Evolutionary conservation across 2,329 filamentous ascomycete genomes (phyloP).

Genomic region (Claviceps arundinis): DNA sequence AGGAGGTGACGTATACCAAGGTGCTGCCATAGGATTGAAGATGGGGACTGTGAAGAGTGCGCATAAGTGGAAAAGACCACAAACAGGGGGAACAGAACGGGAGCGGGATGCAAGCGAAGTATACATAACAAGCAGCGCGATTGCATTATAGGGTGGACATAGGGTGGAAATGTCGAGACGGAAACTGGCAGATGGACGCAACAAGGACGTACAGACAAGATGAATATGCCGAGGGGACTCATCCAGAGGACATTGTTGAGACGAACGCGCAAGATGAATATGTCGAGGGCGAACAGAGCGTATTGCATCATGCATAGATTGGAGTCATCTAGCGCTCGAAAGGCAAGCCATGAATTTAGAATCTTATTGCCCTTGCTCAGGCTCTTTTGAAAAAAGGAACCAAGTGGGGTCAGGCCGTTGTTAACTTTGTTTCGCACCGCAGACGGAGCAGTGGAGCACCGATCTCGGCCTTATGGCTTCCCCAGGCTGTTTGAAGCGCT

Average conservation of each 20-base stretch:
- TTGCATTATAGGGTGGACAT: no score
- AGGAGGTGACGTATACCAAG: slow-evolving; percentile 60
- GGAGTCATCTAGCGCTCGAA: not conserved
- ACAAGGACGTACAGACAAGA: no score
- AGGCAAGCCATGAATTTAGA: not conserved
- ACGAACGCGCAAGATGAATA: not conserved
- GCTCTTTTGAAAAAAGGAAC: not conserved
- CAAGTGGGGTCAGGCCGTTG: no score
- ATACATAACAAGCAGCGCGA: no score
- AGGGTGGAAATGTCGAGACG: no score
- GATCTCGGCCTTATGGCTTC: slow-evolving; percentile 1
- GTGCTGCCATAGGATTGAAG: slow-evolving; percentile 49
- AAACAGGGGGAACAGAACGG: not conserved
- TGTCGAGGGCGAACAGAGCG: not conserved
- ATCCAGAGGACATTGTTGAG: not conserved
- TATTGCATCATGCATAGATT: not conserved
- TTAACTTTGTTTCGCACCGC: not conserved
- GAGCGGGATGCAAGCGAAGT: not conserved
- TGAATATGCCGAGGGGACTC: no score
- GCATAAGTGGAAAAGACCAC: not conserved
- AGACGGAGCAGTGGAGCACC: not conserved
- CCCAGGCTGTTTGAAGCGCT: no score
- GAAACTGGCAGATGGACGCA: no score
- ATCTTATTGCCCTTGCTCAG: not conserved
- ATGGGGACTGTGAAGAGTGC: not conserved